Evolutionary conservation across 306 rosid genomes (phyloP).

Genomic region (Rosa rugosa): DNA sequence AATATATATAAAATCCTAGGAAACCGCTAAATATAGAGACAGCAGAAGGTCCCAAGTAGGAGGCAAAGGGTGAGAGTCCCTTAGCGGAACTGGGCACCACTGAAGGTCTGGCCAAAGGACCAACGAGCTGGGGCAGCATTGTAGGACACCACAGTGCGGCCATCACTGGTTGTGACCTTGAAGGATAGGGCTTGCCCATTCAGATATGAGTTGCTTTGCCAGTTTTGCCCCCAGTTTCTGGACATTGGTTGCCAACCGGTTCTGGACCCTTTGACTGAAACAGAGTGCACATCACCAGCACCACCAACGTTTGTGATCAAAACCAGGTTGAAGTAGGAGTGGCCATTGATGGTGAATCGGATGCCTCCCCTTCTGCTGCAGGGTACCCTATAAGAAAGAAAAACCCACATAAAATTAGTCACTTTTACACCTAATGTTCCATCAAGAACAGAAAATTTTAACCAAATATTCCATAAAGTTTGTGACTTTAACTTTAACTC

Average conservation of each 20-base stretch:
- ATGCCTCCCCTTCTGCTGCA: conserved; percentile 92
- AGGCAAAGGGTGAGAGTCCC: neutral
- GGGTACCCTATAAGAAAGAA: conserved; percentile 56
- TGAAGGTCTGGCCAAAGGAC: conserved; percentile 96
- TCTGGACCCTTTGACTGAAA: conserved; percentile 76
- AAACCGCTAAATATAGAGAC: conserved; percentile 6
- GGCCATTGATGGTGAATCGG: conserved; percentile 91
- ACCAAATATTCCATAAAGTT: neutral
- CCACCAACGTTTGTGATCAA: conserved; percentile 96
- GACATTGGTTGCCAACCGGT: conserved; percentile 89
- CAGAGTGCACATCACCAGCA: conserved; percentile 87
- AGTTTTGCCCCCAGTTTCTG: conserved; percentile 97
- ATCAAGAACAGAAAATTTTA: neutral
- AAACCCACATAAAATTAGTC: neutral
- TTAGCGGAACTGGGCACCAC: conserved; percentile 83
- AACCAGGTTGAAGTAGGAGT: conserved; percentile 92
- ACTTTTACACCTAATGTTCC: neutral
- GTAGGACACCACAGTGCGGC: conserved; percentile 59
- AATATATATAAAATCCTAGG: conserved; percentile 13
- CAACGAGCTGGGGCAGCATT: conserved; percentile 77
- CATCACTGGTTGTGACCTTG: conserved; percentile 89
- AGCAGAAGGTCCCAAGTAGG: neutral
- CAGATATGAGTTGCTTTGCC: conserved; percentile 92
- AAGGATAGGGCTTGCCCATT: conserved; percentile 89
- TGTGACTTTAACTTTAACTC: neutral